Evolutionary conservation across 202 grass and related monocot species (phyloP).

Genomic region (Eragrostis tef): DNA sequence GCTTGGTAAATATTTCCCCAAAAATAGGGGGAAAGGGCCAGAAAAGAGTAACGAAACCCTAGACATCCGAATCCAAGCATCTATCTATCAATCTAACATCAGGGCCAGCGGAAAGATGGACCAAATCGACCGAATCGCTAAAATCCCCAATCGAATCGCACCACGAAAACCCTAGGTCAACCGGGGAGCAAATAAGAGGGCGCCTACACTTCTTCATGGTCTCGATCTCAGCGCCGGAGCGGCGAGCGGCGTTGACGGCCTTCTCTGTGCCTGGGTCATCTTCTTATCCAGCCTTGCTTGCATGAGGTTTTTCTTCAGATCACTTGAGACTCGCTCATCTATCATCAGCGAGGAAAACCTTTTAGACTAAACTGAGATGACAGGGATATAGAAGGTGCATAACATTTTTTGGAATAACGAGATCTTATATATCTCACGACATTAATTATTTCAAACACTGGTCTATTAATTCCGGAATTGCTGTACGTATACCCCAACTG

Average conservation of each 20-base stretch:
- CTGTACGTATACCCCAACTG: too few relatives aligned
- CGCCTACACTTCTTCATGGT: constrained; percentile 80
- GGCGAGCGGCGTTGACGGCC: constrained; percentile 92
- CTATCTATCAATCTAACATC: neutral
- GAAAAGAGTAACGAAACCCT: neutral
- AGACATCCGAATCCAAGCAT: neutral
- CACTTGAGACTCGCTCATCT: constrained; percentile 75
- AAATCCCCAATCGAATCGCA: neutral
- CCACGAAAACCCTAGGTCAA: neutral
- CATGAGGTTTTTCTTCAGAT: constrained; percentile 82
- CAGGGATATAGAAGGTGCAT: neutral
- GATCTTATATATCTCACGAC: neutral
- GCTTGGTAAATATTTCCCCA: neutral
- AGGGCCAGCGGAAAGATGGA: neutral
- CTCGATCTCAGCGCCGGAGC: constrained; percentile 90
- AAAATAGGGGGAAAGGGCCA: neutral
- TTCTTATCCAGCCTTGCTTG: constrained; percentile 80
- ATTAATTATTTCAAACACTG: too few relatives aligned
- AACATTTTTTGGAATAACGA: too few relatives aligned
- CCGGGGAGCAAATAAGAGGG: neutral
- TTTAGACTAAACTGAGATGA: too few relatives aligned
- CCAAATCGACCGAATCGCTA: constrained; percentile 1
- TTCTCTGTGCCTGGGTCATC: constrained; percentile 82
- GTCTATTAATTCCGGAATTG: too few relatives aligned
- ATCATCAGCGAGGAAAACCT: too few relatives aligned